A percentile compares a stretch with the other conserved stretches of the same genome.
phyloP scores from a whole-genome alignment of 257 asterid genomes.

The Solanum tarijense region DNA sequence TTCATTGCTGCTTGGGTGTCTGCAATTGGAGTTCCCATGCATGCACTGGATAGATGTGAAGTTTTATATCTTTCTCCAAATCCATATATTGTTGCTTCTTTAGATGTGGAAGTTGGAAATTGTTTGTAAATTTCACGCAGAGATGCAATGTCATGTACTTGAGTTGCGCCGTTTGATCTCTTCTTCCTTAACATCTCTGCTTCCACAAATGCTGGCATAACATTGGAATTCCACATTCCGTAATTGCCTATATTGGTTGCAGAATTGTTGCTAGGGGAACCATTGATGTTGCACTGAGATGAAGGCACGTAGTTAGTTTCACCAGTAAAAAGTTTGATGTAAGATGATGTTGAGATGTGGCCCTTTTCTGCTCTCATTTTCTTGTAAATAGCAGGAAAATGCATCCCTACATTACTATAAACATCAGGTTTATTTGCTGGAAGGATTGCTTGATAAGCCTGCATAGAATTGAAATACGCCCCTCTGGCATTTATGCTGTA shows the following conservation, averaged over 20 bases:
- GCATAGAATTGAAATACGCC: conserved; percentile 32
- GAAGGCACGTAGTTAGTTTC: conserved; percentile 13
- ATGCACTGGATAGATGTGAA: conserved; percentile 26
- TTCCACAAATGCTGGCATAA: conserved; percentile 35
- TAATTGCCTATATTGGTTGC: conserved; percentile 15
- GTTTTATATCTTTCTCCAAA: conserved; percentile 10
- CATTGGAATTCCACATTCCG: conserved; percentile 19
- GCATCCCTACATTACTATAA: conserved; percentile 22
- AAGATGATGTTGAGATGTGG: conserved; percentile 20
- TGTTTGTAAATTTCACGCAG: conserved; percentile 22
- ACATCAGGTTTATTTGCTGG: conserved; percentile 14
- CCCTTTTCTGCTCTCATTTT: conserved; percentile 53
- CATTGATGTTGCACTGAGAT: conserved; percentile 14
- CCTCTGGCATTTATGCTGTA: conserved; percentile 33
- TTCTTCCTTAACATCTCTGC: conserved; percentile 26
- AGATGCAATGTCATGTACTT: conserved; percentile 35
- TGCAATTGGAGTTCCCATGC: conserved; percentile 45
- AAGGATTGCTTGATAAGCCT: conserved; percentile 25
- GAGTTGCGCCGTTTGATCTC: conserved; percentile 46
- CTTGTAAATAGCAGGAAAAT: conserved; percentile 44
- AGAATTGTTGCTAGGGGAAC: conserved; percentile 6
- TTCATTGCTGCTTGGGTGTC: conserved; percentile 20
- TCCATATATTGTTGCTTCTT: conserved; percentile 18
- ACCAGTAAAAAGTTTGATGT: conserved; percentile 13
- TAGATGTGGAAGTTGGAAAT: conserved; percentile 21